Evolutionary conservation across 129 eudicot genomes (phyloP).

Genomic region (carrot (Daucus carota)): DH1_v3.0 NC_030386.2:16452501-16453000

Average conservation of each 20-base stretch:
- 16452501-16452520: neutral
- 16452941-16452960: slow-evolving; percentile 51
- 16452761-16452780: neutral
- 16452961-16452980: slow-evolving; percentile 46
- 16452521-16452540: neutral
- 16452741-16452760: slow-evolving; percentile 67
- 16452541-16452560: slow-evolving; percentile 38
- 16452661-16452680: slow-evolving; percentile 28
- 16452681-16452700: slow-evolving; percentile 59
- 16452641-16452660: slow-evolving; percentile 31
- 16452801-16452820: neutral
- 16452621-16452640: slow-evolving; percentile 61
- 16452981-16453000: slow-evolving; percentile 20
- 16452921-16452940: slow-evolving; percentile 40
- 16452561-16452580: slow-evolving; percentile 57
- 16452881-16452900: slow-evolving; percentile 28
- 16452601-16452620: slow-evolving; percentile 59
- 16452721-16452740: slow-evolving; percentile 71
- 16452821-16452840: neutral
- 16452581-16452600: slow-evolving; percentile 48
- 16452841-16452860: slow-evolving; percentile 27
- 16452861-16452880: slow-evolving; percentile 25
- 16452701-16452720: slow-evolving; percentile 44
- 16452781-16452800: neutral
- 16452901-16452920: slow-evolving; percentile 40